Evolutionary conservation across 192 early-diverging fungal species (phyloP).

Genomic region (Kappamyces sp.): DNA sequence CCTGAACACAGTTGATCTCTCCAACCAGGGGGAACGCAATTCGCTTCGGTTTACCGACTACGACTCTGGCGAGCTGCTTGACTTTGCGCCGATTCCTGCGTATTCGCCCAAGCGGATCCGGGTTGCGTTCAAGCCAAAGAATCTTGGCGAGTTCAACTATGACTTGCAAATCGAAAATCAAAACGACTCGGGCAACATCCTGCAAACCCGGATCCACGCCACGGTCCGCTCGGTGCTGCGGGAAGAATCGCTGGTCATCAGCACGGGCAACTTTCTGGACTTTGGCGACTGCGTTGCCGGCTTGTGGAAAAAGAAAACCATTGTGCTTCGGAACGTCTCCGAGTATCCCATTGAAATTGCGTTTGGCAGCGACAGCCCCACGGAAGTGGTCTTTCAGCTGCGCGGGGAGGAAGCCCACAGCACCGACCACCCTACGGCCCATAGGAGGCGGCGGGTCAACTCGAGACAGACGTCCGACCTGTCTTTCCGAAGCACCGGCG

Average conservation of each 20-base stretch:
- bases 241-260: conserved; percentile 68
- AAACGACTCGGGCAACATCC: conserved; percentile 78
- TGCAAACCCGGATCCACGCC: conserved; percentile 75
- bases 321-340: conserved; percentile 77
- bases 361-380: conserved; percentile 43
- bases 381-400: conserved; percentile 46
- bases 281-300: conserved; percentile 94
- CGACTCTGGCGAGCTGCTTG: conserved; percentile 53
- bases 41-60: conserved; percentile 74
- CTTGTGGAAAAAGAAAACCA: conserved; percentile 71
- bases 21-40: conserved; percentile 44
- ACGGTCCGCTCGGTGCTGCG: conserved; percentile 64
- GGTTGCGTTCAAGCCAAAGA: conserved; percentile 78
- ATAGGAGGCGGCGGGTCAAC: not conserved
- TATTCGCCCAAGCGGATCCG: conserved; percentile 67
- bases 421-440: not conserved
- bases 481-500: conserved; percentile 13
- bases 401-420: conserved; percentile 17
- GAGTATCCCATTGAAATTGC: conserved; percentile 69
- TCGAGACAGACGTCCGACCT: not conserved
- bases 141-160: conserved; percentile 86
- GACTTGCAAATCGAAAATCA: conserved; percentile 85
- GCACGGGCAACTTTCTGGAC: conserved; percentile 70
- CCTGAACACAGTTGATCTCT: conserved; percentile 64
- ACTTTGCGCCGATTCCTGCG: conserved; percentile 59